Evolutionary conservation across 805 yeast species (phyloP).

Genomic region (Saccharomycopsis synnaedendra): DNA sequence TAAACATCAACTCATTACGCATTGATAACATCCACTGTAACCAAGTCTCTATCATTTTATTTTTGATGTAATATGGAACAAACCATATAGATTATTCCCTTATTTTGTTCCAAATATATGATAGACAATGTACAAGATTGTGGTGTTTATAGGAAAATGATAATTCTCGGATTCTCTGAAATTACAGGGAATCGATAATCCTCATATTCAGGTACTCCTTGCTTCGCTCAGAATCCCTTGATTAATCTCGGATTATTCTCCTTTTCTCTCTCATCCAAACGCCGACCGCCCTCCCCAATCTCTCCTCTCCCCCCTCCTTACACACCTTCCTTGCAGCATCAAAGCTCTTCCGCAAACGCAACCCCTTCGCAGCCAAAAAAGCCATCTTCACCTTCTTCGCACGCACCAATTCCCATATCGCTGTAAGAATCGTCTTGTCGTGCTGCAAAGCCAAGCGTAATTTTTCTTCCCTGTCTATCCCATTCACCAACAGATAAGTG

Average conservation of each 20-base stretch:
- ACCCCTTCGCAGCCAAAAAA: constrained; percentile 6
- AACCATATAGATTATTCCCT: too few species aligned
- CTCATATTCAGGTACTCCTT: neutral
- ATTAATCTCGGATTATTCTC: neutral
- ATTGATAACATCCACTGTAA: too few species aligned
- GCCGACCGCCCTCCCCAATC: constrained; percentile 4
- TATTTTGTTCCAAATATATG: too few species aligned
- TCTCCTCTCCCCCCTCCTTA: neutral
- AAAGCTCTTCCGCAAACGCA: constrained; percentile 8
- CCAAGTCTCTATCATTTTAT: too few species aligned
- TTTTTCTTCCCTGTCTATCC: neutral
- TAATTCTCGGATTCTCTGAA: too few species aligned
- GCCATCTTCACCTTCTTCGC: constrained; percentile 6
- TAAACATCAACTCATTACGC: too few species aligned
- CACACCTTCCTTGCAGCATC: constrained; percentile 9
- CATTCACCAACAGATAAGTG: neutral
- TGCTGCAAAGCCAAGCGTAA: constrained; percentile 1
- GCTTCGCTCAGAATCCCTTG: neutral
- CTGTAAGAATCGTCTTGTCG: constrained; percentile 8
- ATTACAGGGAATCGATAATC: too few species aligned
- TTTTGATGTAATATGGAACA: too few species aligned
- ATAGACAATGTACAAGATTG: too few species aligned
- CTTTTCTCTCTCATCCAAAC: constrained; percentile 7
- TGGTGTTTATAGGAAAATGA: too few species aligned
- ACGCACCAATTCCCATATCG: constrained; percentile 6